Base-by-base conservation (phyloP, 495 filamentous ascomycete genomes). In the Aspergillus kassunensis region DNA sequence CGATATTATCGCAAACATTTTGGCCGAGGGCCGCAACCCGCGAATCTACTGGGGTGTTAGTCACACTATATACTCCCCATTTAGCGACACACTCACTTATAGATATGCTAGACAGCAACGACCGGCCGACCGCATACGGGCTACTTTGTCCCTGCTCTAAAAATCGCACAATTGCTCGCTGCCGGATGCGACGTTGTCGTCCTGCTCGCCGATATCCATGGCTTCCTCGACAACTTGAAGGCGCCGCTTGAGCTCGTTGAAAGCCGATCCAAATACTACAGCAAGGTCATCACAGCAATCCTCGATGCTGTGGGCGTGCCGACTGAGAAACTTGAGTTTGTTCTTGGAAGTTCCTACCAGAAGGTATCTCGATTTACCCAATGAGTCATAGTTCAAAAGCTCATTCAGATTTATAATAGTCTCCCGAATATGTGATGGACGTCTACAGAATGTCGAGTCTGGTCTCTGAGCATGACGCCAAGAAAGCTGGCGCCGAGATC, bases 21-120 rank as follows among this genome's bases (percentile, higher is more conserved):
- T 83, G 27, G 81, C 82, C 10, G 77, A 93, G 64, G 80, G 86
- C n/a, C 74, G 84, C 10, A 80, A 83, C 21, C 79, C 87, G 13
- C 79, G 78, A 37, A 79, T 96, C 61, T 97, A 97, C 80, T 96
- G 89, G 89, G 91, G 87, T 83, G n/a, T n/a, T n/a, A n/a, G n/a
- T n/a, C n/a, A n/a, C n/a, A n/a, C n/a, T n/a, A n/a, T n/a, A n/a
- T n/a, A n/a, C n/a, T n/a, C n/a, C n/a, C n/a, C n/a, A n/a, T n/a
- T n/a, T n/a, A n/a, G n/a, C n/a, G n/a, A n/a, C n/a, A n/a, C n/a
- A n/a, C n/a, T n/a, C n/a, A n/a, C n/a, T n/a, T n/a, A n/a, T n/a
- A n/a, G n/a, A n/a, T n/a, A n/a, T n/a, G n/a, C n/a, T n/a, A n/a
- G n/a, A 93, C 88, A 11, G 88, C 88, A 18, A 89, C 90, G 5